Evolutionary conservation across 176 grass and related monocot genomes (phyloP), one percentile per base, ranked within the genome.

Genomic region (Carex parvula): DNA sequence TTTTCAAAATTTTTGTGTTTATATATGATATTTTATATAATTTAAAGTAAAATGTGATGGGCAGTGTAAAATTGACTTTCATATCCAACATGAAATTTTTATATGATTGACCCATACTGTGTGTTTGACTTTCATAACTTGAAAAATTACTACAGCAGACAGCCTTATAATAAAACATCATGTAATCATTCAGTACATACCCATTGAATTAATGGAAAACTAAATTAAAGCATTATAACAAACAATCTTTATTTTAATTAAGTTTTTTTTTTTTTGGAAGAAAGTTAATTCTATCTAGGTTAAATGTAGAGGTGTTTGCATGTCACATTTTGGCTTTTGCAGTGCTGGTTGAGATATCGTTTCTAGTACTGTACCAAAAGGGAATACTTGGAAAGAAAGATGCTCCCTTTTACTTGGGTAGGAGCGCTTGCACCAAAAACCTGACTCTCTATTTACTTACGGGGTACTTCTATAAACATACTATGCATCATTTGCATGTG

Each of bases 401-500:
- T 70, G 68, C 20, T 22, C 21, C 20, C 8, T 17, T 24, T n/a
- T 61, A 21, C 60, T 71, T 70, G 46, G 71, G 11, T 29, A 22
- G 17, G 11, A 55, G 72, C 48, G 13, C 48, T 16, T 52, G 44
- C 24, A 74, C 70, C 46, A 76, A 76, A 53, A 6, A 30, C 22
- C 72, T 76, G 72, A 55, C 48, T 76, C 12, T 13, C 48, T 48
- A 76, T 76, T 54, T 55, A 76, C 48, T 76, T 48, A 55, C 72
- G 22, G 72, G 44, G 3, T 21, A 16, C 72, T 55, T 12, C 5
- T 75, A 75, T 70, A 20, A 76, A 54, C 72, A 55, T 54, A 76
- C 72, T 29, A 30, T 29, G 33, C 48, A 76, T 30, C 20, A 74
- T 39, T 37, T 72, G n/a, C n/a, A n/a, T n/a, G 20, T 72, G 41